Evolutionary conservation across 2,329 filamentous ascomycete genomes (phyloP), one percentile per base, ranked within the genome.

Genomic region (Endothia cerciana): DNA sequence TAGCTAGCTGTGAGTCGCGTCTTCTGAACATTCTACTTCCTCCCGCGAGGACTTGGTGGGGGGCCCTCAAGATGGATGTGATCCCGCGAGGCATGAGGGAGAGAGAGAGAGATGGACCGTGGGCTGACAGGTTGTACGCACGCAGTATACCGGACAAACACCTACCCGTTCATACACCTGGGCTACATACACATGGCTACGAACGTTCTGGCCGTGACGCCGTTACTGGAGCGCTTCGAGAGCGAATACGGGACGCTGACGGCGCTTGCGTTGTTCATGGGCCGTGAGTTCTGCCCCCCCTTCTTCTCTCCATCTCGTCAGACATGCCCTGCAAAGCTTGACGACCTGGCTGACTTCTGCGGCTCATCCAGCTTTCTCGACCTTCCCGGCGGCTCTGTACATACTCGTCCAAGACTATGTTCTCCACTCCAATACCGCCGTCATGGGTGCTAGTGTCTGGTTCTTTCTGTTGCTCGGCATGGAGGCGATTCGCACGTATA

Each of bases 181-280:
- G 91, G 90, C 72, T 85, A 96, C 75, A 82, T 97, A 72, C 95
- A 98, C 78, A 85, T 90, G 68, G 74, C 94, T 62, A 81, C 96
- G 74, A 97, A 98, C 78, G 77, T 93, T 30, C 62, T 96, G 69
- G 91, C 93, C 28, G 77, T 98, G 69, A 89, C 90, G 47, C 95
- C 95, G n/a, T 82, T 99, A 61, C 81, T 99, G 76, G 94, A 97
- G 78, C 87, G 94, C 68, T 99, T 98, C 77, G 95, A 99, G 80
- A 86, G 87, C 69, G 94, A 97, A 77, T 89, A 96, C 77, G 95
- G 95, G 62, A 98, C 94, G 8, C 82, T 98, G 74, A 92, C 92
- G 33, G 91, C 93, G n/a, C 77, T 97, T 69, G 87, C 92, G 43
- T 83, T 98, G 62, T 97, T 98, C 77, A 87, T 95, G 73, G 95